Conservation (phyloP, 2,329 filamentous ascomycete species). For the Pyrenophora seminiperda region DNA sequence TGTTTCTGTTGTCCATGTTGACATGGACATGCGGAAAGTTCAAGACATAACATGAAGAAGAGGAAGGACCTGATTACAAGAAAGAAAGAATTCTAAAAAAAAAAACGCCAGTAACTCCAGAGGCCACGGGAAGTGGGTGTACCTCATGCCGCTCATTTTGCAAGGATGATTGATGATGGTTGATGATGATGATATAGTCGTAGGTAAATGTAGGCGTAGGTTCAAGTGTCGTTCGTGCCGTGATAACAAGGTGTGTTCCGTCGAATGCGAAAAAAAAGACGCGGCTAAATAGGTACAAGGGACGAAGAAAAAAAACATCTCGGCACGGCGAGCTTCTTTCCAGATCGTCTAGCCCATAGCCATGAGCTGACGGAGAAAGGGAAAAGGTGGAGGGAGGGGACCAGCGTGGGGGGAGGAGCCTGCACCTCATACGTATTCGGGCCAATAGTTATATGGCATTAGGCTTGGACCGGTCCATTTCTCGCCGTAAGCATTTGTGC, state of each 20-base stretch:
- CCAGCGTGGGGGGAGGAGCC: neutral
- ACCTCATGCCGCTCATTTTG: too few relatives aligned
- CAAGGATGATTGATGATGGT: too few relatives aligned
- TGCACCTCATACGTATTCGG: conserved; percentile 54
- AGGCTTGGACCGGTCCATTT: conserved; percentile 58
- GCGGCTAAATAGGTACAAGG: conserved; percentile 5
- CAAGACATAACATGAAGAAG: too few relatives aligned
- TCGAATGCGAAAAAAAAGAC: neutral
- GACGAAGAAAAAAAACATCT: neutral
- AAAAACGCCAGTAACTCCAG: too few relatives aligned
- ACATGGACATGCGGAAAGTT: too few relatives aligned
- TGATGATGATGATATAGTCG: neutral
- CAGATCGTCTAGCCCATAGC: conserved; percentile 19
- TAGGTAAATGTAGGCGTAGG: too few relatives aligned
- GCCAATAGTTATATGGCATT: conserved; percentile 57
- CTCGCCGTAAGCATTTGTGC: conserved; percentile 60
- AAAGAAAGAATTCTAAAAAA: too few relatives aligned
- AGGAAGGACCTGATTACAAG: too few relatives aligned
- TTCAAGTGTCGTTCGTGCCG: too few relatives aligned
- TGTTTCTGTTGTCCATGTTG: too few relatives aligned
- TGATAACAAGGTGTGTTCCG: neutral
- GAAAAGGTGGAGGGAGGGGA: conserved; percentile 5
- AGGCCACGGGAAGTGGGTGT: too few relatives aligned
- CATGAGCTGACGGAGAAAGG: conserved; percentile 1
- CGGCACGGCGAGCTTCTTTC: conserved; percentile 27